phyloP scores from a whole-genome alignment of 2,329 filamentous ascomycete genomes.

The Aspergillus thermomutatus region DNA sequence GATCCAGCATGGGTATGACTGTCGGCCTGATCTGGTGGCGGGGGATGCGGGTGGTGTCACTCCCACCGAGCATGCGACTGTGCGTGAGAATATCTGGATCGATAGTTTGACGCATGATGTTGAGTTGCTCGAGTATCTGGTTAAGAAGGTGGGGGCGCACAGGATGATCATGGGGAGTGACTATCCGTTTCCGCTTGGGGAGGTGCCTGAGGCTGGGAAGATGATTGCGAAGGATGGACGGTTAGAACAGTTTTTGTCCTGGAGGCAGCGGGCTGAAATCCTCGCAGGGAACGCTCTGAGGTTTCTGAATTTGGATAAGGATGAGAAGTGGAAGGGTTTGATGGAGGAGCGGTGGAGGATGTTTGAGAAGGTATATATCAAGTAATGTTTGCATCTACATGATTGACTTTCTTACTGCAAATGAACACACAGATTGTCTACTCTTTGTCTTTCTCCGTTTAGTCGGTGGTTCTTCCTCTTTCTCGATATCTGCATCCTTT shows the following conservation, averaged over 20 bases:
- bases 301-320: slow-evolving; percentile 11
- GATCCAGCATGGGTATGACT: slow-evolving; percentile 17
- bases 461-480: not conserved
- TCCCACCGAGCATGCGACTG: slow-evolving; percentile 7
- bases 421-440: not conserved
- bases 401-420: not conserved
- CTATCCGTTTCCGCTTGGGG: slow-evolving; percentile 20
- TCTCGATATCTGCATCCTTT: not conserved
- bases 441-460: not conserved
- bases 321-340: slow-evolving; percentile 1
- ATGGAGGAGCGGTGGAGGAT: slow-evolving; percentile 3
- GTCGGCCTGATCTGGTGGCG: slow-evolving; percentile 11
- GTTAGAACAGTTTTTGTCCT: slow-evolving; percentile 10
- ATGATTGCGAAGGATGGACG: slow-evolving; percentile 14
- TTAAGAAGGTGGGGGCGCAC: slow-evolving; percentile 17
- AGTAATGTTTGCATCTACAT: not conserved
- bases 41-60: slow-evolving; percentile 6
- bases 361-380: slow-evolving; percentile 2
- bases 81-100: slow-evolving; percentile 10
- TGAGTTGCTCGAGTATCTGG: slow-evolving; percentile 15
- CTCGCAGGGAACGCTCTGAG: slow-evolving; percentile 18
- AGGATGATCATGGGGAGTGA: slow-evolving; percentile 20
- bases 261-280: slow-evolving; percentile 12
- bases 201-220: slow-evolving; percentile 16
- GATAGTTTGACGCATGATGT: slow-evolving; percentile 17